Evolutionary conservation across 177 flowering plant genomes (phyloP), one percentile per base, ranked within the genome.

Genomic region (Vitis hybrid): DNA sequence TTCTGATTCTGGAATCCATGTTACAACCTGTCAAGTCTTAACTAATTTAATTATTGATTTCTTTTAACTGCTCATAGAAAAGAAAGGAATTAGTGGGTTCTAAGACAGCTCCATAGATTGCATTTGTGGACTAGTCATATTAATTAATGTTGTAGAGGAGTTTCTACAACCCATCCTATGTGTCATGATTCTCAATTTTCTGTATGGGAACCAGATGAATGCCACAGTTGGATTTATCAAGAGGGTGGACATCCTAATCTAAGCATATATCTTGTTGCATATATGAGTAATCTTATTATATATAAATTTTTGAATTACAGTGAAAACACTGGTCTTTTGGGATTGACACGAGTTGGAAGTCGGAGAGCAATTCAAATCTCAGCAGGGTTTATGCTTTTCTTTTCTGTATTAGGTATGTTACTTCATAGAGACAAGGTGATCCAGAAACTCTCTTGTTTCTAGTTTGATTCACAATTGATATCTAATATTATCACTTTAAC

Each of bases 261-360:
- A 9, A 53, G 9, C 7, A 15, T 5, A 15, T 31, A 3, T 22
- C 38, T 14, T 67, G 51, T 52, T 60, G 51, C 20, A 66, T 57
- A 20, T 9, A 18, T 50, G 22, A 7, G 17, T 59, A 5, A 64
- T 50, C 63, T 71, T 18, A 54, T 64, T 54, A 4, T 7, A 1
- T 54, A 67, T 33, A 54, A 2, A 47, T 38, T 44, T 24, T 28
- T 55, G 2, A 38, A 38, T 38, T 51, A 11, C 60, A 91, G 96
- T 69, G 93, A 89, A 80, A 91, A 91, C 84, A 87, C 86, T 53
- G 96, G 93, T 51, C 83, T 91, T 60, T 66, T 91, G 77, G 96
- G 81, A 38, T 67, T 91, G 67, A 84, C 92, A 5, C 80, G 85
- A 64, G 84, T 82, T 72, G 96, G 93, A 79, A 91, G 96, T 77